These are phyloP conservation scores for Hypoxylon crocopeplum DNA, from an alignment of 495 filamentous ascomycete species.

Conservation along the genomic window DNA sequence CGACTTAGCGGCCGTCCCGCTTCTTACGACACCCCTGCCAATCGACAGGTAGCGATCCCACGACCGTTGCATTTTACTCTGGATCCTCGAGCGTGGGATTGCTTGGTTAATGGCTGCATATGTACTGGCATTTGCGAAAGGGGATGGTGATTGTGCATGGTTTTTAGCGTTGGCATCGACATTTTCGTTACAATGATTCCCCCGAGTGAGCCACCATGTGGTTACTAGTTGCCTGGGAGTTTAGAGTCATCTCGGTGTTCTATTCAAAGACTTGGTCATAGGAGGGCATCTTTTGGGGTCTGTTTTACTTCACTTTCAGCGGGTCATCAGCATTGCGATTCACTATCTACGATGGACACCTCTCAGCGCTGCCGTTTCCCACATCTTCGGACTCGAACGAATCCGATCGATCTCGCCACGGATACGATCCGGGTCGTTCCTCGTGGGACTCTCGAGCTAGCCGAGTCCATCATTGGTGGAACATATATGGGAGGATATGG, in stretches of 20 bases:
- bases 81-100: conserved; percentile 27
- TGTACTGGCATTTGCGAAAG: conserved; percentile 41
- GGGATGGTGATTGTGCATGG: conserved; percentile 39
- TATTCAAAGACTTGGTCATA: conserved; percentile 37
- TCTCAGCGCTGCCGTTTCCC: conserved; percentile 10
- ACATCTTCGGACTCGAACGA: conserved; percentile 10
- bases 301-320: conserved; percentile 28
- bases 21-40: conserved; percentile 12
- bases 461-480: conserved; percentile 6
- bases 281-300: conserved; percentile 36
- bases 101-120: conserved; percentile 44
- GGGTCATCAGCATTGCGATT: conserved; percentile 35
- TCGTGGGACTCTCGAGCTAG: not conserved
- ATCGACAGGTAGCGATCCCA: conserved; percentile 8
- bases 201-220: conserved; percentile 31
- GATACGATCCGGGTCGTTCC: conserved; percentile 2
- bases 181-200: conserved; percentile 37
- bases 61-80: conserved; percentile 18
- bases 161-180: conserved; percentile 42
- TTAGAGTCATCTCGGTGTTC: conserved; percentile 40
- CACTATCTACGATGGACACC: conserved; percentile 16
- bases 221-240: conserved; percentile 33
- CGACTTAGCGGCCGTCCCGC: conserved; percentile 7
- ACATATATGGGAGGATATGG: conserved; percentile 11
- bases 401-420: conserved; percentile 3